Conservation (phyloP, 2,329 filamentous ascomycete species). For the Coniochaeta ligniaria region DNA sequence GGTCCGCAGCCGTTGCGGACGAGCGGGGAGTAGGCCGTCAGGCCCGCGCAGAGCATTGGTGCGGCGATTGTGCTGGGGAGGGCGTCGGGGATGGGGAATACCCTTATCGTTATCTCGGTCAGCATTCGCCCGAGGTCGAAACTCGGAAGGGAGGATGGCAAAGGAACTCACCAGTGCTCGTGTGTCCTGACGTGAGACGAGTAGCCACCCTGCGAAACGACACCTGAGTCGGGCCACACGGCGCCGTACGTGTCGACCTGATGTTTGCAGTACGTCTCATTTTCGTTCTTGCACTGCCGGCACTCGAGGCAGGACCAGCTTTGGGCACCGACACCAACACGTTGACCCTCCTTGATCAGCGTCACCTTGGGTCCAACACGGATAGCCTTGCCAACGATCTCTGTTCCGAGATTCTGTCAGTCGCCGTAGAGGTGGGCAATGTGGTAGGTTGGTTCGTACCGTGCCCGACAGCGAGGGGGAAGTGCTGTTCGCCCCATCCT, state of each 20-base stretch:
- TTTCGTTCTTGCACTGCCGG: conserved; percentile 57
- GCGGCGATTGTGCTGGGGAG: conserved; percentile 58
- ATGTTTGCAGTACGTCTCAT: conserved; percentile 62
- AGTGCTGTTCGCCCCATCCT: conserved; percentile 58
- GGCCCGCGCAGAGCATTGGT: conserved; percentile 78
- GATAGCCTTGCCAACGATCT: conserved; percentile 64
- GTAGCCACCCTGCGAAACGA: conserved; percentile 52
- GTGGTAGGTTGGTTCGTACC: conserved; percentile 28
- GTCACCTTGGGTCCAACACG: conserved; percentile 61
- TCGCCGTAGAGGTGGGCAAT: background rate
- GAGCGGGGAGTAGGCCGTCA: conserved; percentile 74
- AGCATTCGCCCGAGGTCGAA: background rate
- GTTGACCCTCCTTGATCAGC: conserved; percentile 50
- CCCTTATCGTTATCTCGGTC: conserved; percentile 26
- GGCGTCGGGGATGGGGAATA: conserved; percentile 68
- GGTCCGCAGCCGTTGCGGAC: conserved; percentile 68
- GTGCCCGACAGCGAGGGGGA: conserved; percentile 62
- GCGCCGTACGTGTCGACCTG: conserved; percentile 54
- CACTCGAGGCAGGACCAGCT: conserved; percentile 58
- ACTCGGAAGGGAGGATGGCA: background rate
- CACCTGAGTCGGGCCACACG: conserved; percentile 40
- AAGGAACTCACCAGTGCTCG: conserved; percentile 55
- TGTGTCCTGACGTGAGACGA: conserved; percentile 39
- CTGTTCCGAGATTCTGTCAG: conserved; percentile 20
- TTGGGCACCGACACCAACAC: conserved; percentile 64